Evolutionary conservation across 1,284 basidiomycete genomes (phyloP), one percentile per base, ranked within the genome.

Genomic region (Austropuccinia psidii): DNA sequence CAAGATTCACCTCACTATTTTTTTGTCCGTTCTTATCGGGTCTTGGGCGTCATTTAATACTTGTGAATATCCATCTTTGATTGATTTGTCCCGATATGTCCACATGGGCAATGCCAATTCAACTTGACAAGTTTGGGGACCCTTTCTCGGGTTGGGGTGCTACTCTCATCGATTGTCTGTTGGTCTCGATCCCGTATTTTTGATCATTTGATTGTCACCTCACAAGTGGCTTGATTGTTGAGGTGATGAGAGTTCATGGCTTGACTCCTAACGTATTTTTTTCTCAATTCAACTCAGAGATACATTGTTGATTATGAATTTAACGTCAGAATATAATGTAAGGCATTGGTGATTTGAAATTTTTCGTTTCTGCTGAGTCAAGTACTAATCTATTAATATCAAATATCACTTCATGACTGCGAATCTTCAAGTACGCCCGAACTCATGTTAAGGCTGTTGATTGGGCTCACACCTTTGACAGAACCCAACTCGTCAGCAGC

Each of bases 111-210:
- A n/a, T n/a, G n/a, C n/a, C n/a, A n/a, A n/a, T n/a, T n/a, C n/a
- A n/a, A 4, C 31, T 52, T 39, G 3, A 31, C 1, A 41, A 68
- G 66, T 68, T 68, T 33, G 24, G 57, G 21, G 66, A 68, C 33
- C 19, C 11, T 0, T 68, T 57, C 37, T 4, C 29, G 19, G 67
- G 67, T 15, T 70, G 67, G 67, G 67, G 67, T 21, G 67, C 67
- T 31, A 70, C 67, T 3, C 21, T 70, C 7, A 55, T 70, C n/a
- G 67, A 70, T 24, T 60, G 17, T 50, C 55, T 70, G 67, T 70
- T n/a, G 50, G 67, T 70, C 15, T 45, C 17, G 4, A 41, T 2
- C 21, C 57, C 13, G 13, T 29, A 11, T 60, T 60, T n/a, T 29
- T 35, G n/a, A 31, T 60, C 35, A 33, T 9, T 7, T 37, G 19